Evolutionary conservation across 345 rosid species (phyloP), one percentile per base, ranked within the genome.

Genomic region (Heritiera fomes): DNA sequence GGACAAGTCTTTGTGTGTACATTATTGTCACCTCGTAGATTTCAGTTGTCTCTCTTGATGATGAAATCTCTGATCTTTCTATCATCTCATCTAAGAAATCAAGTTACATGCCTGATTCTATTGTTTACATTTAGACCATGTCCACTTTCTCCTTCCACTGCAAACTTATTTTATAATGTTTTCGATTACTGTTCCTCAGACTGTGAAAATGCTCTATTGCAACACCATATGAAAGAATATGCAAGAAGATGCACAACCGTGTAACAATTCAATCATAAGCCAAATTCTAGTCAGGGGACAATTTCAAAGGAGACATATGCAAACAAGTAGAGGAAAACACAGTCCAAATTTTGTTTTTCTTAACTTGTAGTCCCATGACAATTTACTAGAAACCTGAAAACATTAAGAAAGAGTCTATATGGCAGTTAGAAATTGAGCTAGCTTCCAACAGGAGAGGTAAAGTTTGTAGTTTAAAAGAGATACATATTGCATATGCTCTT

Each of bases 11-110:
- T n/a, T 7, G 59, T 49, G 45, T 4, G 0, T 43, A 3, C 50
- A 45, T n/a, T 67, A 43, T n/a, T 67, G 2, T 45, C 15, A 8
- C 30, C n/a, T 64, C 46, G 0, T 34, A 64, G 38, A 38, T 64
- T 67, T 43, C 6, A n/a, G 53, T 67, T 67, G 15, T 53, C 30
- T 66, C 50, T 66, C 50, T 43, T 43, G 71, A 18, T 64, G 18
- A 30, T 66, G 71, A 43, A 49, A 70, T 70, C 58, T 30, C n/a
- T 49, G 59, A 71, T 49, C 75, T 7, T 28, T 30, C 75, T 49
- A 67, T n/a, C 7, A 5, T 53, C 20, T 71, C 75, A 50, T 32
- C 59, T 30, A 50, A 71, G 20, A 71, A 30, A 49, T 28, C 13
- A 30, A 12, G 23, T 50, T 30, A 28, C 41, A 28, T 1, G 4